Evolutionary conservation across 306 rosid genomes (phyloP).

Genomic region (Cucurbita ficifolia): DNA sequence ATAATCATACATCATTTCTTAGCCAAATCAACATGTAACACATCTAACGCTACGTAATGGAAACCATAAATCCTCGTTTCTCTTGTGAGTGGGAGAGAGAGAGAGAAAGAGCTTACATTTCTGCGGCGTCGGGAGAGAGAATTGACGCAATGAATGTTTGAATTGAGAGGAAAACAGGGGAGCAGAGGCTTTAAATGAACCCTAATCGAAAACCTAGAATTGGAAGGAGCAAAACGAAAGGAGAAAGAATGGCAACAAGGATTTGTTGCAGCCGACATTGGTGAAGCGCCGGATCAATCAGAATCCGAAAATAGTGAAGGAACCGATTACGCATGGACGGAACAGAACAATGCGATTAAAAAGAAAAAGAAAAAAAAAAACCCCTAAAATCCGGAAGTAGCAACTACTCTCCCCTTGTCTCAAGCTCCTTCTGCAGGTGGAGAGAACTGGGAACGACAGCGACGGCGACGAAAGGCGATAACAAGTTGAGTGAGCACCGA

Average conservation of each 20-base stretch:
- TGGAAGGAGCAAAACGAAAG: neutral
- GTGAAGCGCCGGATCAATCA: conserved; percentile 3
- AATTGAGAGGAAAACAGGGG: neutral
- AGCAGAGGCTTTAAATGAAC: conserved; percentile 1
- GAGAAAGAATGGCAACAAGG: conserved; percentile 1
- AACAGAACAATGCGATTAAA: neutral
- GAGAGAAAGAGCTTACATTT: neutral
- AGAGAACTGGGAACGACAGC: neutral
- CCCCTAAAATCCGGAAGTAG: neutral
- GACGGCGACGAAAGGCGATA: neutral
- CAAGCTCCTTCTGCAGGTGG: neutral
- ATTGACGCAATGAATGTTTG: neutral
- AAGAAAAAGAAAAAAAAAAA: neutral
- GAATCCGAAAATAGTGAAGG: neutral
- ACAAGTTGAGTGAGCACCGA: neutral
- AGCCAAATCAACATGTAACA: neutral
- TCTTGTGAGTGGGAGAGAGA: neutral
- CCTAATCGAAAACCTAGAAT: neutral
- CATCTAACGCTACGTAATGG: neutral
- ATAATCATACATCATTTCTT: neutral
- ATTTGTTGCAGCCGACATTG: neutral
- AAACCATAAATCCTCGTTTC: neutral
- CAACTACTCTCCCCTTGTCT: neutral
- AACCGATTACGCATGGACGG: conserved; percentile 5
- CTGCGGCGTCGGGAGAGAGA: neutral